Evolutionary conservation across 2,329 filamentous ascomycete genomes (phyloP).

Genomic region (Aschersonia sp.): DNA sequence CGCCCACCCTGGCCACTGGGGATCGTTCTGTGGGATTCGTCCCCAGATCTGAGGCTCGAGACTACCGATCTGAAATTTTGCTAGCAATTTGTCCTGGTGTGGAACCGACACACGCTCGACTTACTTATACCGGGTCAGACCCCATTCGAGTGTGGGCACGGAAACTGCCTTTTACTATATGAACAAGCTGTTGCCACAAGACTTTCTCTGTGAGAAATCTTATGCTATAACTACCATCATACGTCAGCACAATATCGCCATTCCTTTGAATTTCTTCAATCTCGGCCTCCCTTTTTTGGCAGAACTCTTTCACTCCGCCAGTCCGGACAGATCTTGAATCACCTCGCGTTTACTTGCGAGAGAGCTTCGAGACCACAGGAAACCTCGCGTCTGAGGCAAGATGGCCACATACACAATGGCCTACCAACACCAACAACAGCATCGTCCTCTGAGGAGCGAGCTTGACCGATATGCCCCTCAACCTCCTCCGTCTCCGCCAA

Average conservation of each 20-base stretch:
- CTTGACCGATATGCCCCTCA: conserved; percentile 33
- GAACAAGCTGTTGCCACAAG: neutral
- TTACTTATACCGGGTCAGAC: conserved; percentile 8
- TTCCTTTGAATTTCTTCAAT: no score
- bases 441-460: conserved; percentile 6
- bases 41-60: conserved; percentile 9
- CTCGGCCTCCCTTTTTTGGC: no score
- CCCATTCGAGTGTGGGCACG: conserved; percentile 1
- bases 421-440: conserved; percentile 13
- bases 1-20: conserved; percentile 1
- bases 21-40: conserved; percentile 5
- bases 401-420: conserved; percentile 12
- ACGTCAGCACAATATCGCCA: no score
- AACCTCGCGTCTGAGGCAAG: neutral
- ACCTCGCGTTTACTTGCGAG: no score
- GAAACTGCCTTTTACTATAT: conserved; percentile 3
- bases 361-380: neutral
- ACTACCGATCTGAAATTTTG: conserved; percentile 1
- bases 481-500: conserved; percentile 59
- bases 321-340: no score
- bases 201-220: neutral
- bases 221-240: neutral
- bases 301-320: no score
- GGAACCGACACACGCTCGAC: conserved; percentile 1
- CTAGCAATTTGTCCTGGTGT: conserved; percentile 1